Evolutionary conservation across 2,329 filamentous ascomycete species (phyloP).

Genomic region (Paraphaeosphaeria sporulosa): DNA sequence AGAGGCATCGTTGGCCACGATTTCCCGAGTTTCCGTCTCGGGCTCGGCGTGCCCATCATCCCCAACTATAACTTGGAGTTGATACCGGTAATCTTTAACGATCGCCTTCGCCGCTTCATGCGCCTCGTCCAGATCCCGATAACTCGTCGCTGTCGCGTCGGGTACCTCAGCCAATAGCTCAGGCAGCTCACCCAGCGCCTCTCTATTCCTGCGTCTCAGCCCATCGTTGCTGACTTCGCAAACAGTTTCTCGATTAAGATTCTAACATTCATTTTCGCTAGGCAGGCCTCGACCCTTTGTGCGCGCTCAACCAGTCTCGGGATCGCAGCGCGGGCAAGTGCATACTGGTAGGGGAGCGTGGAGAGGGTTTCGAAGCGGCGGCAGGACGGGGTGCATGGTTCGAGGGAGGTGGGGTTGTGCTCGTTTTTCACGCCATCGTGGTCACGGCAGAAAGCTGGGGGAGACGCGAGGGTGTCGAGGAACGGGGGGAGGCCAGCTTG

Average conservation of each 20-base stretch:
- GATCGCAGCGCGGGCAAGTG: neutral
- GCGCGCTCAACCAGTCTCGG: neutral
- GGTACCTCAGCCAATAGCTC: too few relatives aligned
- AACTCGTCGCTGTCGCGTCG: too few relatives aligned
- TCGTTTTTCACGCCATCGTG: neutral
- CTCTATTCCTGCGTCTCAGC: neutral
- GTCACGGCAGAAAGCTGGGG: neutral
- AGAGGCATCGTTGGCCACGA: constrained; percentile 1
- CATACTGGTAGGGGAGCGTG: neutral
- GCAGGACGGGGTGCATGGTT: neutral
- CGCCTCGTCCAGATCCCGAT: neutral
- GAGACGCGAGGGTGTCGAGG: neutral
- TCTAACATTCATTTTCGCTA: neutral
- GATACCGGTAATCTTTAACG: neutral
- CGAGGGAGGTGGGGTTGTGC: neutral
- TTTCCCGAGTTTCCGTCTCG: too few relatives aligned
- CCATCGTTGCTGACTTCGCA: neutral
- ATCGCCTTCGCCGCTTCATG: neutral
- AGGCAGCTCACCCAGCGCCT: neutral
- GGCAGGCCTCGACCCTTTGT: neutral
- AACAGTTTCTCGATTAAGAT: neutral
- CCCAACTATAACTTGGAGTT: neutral
- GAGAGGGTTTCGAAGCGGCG: neutral
- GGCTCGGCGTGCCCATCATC: too few relatives aligned
- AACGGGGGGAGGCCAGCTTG: neutral